Evolutionary conservation across 495 filamentous ascomycete genomes (phyloP), one percentile per base, ranked within the genome.

Genomic region (Sordaria brevicollis): DNA sequence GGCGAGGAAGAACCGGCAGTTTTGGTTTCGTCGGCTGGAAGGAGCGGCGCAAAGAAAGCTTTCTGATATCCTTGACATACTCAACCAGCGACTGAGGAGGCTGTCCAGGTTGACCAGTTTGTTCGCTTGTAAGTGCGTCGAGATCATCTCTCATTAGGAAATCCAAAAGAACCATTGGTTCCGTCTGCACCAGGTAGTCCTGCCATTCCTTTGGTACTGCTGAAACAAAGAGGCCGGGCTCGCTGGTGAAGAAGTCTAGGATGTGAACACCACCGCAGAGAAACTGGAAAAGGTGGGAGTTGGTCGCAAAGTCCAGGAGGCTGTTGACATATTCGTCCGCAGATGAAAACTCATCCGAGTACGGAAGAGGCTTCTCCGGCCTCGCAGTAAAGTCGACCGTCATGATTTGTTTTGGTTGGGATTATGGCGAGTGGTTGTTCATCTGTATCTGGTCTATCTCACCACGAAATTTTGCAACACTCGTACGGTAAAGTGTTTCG

Each of bases 231-330:
- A 97, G 82, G 77, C 82, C 82, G 19, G 91, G 91, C 21, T 93
- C 88, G 65, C 87, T 86, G n/a, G 93, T 97, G 80, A 97, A 90
- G 80, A 99, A 98, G 75, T 98, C 95, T 65, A 97, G 84, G 68
- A 99, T 93, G 77, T 99, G 95, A 3, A 98, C 90, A 37, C 94
- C 93, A 67, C 95, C 96, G 76, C 93, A 96, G 66, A 98, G 84
- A 54, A 89, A 91, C 73, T 91, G 91, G 75, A 97, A 93, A n/a
- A 93, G 85, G 36, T 88, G 85, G 25, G 90, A 90, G 25, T 88
- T 88, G 8, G 88, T 90, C 13, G 87, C 85, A 76, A 98, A 97
- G 65, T 84, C 71, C 21, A 98, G 84, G 10, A 97, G 87, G 31
- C 88, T 90, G 54, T 91, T 84, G 43, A 97, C 87, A 76, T 96